Evolutionary conservation across 345 rosid species (phyloP), one percentile per base, ranked within the genome.

Genomic region (Laguncularia racemosa): DNA sequence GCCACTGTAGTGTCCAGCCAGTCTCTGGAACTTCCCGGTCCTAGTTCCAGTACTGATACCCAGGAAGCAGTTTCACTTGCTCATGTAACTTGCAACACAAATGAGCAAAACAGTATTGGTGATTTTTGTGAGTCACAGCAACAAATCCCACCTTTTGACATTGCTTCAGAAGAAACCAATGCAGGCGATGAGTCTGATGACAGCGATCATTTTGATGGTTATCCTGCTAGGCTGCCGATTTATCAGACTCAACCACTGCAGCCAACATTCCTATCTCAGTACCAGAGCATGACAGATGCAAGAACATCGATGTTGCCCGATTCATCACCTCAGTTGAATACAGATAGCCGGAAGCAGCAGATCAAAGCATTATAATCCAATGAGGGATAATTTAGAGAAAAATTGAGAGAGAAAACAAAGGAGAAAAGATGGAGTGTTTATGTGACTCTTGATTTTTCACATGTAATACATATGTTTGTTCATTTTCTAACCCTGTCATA

Each of bases 181-280:
- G 40, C 2, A 33, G 40, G 40, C 10, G 9, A 33, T 33, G 40
- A 6, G 40, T 56, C 59, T 13, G 67, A 61, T 43, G 69, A 52
- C 20, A 38, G 61, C 55, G 70, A 63, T 15, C 75, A 80, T 61
- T 62, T 66, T 55, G 84, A 76, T 23, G 89, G 83, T 14, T 88
- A 87, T 26, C 73, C 75, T 57, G 66, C 72, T 16, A 80, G 69
- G 52, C 71, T 77, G 54, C 95, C 73, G 62, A 83, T 90, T 63
- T 90, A 87, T 73, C 83, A 90, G 75, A 73, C 97, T 65, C 93
- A 87, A 77, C 97, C 97, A 50, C 91, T 83, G 1, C 81, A 82
- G 18, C 95, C 96, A 0, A 33, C 63, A 14, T 50, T 79, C 66
- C 76, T 81, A 56, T 61, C 84, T 64, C 82, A 84, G 23, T 69